Evolutionary conservation across 2,329 filamentous ascomycete genomes (phyloP), one percentile per base, ranked within the genome.

Genomic region (Chaetomium globosum): DNA sequence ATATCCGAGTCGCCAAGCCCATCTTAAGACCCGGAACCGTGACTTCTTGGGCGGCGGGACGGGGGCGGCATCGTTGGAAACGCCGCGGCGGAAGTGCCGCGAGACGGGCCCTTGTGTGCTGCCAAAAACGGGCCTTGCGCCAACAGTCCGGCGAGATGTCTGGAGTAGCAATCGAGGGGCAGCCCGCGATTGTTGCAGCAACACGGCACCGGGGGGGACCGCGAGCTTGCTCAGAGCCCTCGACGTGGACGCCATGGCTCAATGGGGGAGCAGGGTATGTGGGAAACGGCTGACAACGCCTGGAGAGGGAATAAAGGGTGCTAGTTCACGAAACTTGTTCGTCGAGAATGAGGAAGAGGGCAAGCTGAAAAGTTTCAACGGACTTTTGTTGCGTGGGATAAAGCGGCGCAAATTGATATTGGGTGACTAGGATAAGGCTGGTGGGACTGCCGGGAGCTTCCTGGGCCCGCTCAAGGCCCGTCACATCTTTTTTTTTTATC

Each of bases 1-100:
- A 76, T 94, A 93, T 63, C 89, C 91, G 73, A 92, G 76, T 73
- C 95, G 87, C 91, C 92, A 98, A 65, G 88, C 80, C 88, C 90
- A 96, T 76, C 86, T 86, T 75, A 98, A 82, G 70, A 87, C 84
- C 65, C 88, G 80, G 79, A 95, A 89, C 75, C 87, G 86, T 52
- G 80, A 77, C 76, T 81, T 85, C 73, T 79, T 81, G 61, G 82
- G 78, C 67, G 80, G 75, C 61, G 80, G 76, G 9, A 61, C 63
- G 13, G 70, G 53, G 23, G 68, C 60, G 9, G 71, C 67, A 3
- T 69, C 71, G 64, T 72, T 71, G 43, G 75, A 71, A 59, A 71
- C 73, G 48, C 68, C 67, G 60, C 75, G 72, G 23, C 71, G 70
- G 65, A 73, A 69, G 64, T 74, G 73, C 39, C 71, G 72, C 21